Percentiles rank a stretch among this genome's conserved stretches.
These are phyloP conservation scores for Tetradesmus lagerheimii DNA, from an alignment of 139 green algal genomes.

Conservation along the genomic window DNA sequence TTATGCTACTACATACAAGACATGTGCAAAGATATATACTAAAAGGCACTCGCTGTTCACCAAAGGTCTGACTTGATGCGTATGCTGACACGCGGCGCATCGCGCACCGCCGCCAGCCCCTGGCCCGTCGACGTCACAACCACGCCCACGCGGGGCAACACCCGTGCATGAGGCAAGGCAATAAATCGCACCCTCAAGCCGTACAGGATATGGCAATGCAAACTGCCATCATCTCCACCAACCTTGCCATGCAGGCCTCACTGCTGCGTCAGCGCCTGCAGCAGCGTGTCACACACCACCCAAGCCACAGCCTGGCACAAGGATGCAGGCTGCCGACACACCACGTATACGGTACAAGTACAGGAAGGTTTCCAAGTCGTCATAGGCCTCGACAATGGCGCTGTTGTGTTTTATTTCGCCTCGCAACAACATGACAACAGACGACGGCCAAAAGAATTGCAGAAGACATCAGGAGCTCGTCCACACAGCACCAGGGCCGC, in stretches of 20 bases:
- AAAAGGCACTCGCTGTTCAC: background rate
- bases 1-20: background rate
- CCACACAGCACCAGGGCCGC: background rate
- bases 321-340: background rate
- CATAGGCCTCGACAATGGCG: background rate
- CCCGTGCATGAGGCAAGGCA: background rate
- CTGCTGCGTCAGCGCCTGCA: background rate
- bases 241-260: background rate
- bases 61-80: background rate
- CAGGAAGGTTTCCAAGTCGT: background rate
- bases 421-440: background rate
- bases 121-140: background rate
- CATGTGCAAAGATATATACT: constrained; percentile 10
- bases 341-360: background rate
- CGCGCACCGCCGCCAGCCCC: background rate
- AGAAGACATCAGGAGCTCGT: background rate
- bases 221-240: background rate
- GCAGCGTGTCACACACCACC: background rate
- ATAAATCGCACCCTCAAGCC: background rate
- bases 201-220: background rate
- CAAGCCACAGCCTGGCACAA: background rate
- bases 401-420: background rate
- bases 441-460: background rate
- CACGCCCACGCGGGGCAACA: background rate
- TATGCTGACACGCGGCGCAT: background rate